Conservation (phyloP, 2,329 filamentous ascomycete genomes). For the Colletotrichum costaricense region DNA sequence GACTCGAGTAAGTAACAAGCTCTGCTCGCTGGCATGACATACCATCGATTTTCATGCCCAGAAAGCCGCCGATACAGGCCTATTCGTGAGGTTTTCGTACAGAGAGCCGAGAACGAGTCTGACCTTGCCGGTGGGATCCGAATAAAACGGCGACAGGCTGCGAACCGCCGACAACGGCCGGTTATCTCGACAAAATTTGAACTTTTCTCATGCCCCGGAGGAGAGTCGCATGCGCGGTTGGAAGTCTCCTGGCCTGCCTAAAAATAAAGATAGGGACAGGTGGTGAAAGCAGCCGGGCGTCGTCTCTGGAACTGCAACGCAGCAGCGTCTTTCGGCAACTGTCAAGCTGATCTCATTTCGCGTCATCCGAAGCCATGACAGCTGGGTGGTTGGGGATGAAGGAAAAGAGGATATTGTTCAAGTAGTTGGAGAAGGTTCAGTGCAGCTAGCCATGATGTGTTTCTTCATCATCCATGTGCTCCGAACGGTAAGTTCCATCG, state of each 20-base stretch:
- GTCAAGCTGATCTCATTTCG: neutral
- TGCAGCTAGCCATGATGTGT: neutral
- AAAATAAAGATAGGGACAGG: neutral
- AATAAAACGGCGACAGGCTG: neutral
- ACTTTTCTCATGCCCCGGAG: neutral
- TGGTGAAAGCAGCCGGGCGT: neutral
- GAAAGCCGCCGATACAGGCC: neutral
- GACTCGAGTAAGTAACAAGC: constrained; percentile 2
- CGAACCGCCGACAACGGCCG: neutral
- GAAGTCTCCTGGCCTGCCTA: neutral
- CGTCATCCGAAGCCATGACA: constrained; percentile 13
- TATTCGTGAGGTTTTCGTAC: neutral
- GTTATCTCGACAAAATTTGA: constrained; percentile 2
- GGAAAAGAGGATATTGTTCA: neutral
- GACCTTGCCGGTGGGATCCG: neutral
- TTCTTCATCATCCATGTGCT: neutral
- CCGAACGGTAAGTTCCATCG: constrained; percentile 6
- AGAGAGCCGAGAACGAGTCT: constrained; percentile 7
- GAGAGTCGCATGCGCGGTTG: neutral
- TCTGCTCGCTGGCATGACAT: neutral
- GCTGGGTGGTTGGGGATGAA: neutral
- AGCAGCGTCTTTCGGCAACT: neutral
- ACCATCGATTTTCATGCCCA: neutral
- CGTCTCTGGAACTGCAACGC: neutral
- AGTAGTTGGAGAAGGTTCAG: neutral